phyloP scores from a whole-genome alignment of 1,139 yeast genomes.

The Ogataea hybrid region DNA sequence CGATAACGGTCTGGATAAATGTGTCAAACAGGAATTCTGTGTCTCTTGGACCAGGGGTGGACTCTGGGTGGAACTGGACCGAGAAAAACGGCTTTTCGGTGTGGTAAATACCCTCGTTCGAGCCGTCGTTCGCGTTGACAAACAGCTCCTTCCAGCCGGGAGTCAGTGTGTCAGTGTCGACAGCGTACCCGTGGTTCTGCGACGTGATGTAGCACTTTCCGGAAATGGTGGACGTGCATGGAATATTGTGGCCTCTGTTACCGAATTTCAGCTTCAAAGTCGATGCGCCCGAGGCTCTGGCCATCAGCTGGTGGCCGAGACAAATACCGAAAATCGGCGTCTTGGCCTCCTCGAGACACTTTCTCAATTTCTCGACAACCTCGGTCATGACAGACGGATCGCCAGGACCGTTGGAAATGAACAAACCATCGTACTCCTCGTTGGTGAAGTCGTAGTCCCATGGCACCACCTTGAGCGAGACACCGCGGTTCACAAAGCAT shows the following conservation, averaged over 20 bases:
- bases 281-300: conserved; percentile 93
- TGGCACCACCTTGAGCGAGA: conserved; percentile 93
- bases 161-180: conserved; percentile 73
- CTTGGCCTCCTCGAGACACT: conserved; percentile 57
- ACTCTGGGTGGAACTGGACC: conserved; percentile 99
- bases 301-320: conserved; percentile 96
- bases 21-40: conserved; percentile 97
- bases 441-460: conserved; percentile 84
- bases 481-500: conserved; percentile 95
- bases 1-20: conserved; percentile 78
- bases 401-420: conserved; percentile 98
- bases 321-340: conserved; percentile 96
- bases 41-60: conserved; percentile 99
- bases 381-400: conserved; percentile 86
- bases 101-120: conserved; percentile 98
- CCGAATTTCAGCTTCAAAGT: conserved; percentile 94
- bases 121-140: conserved; percentile 94
- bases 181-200: conserved; percentile 99
- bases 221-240: conserved; percentile 88
- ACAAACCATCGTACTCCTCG: conserved; percentile 89
- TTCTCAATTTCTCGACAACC: conserved; percentile 57
- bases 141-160: conserved; percentile 91
- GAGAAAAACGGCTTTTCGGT: conserved; percentile 87
- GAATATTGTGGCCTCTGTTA: conserved; percentile 99
- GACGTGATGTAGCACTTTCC: conserved; percentile 99